These are phyloP conservation scores for Petasospora fabianii DNA, from an alignment of 1,139 yeast genomes.

Conservation along the genomic window DNA sequence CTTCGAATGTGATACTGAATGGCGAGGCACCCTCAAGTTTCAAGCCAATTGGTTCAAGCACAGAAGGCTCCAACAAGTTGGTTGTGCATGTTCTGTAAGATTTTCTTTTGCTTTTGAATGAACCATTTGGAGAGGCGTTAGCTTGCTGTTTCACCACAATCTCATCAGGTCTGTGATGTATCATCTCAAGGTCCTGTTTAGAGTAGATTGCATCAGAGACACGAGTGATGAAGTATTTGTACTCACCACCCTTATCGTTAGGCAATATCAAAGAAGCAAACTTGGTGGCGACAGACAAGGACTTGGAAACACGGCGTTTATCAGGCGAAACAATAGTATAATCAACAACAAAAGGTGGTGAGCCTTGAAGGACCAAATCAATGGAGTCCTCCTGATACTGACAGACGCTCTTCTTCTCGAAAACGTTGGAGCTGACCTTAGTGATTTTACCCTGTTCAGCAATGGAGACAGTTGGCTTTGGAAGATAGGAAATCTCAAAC, in stretches of 20 bases:
- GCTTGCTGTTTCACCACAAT: constrained; percentile 58
- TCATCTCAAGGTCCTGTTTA: constrained; percentile 36
- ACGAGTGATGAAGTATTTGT: constrained; percentile 56
- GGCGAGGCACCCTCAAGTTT: constrained; percentile 62
- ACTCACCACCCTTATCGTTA: constrained; percentile 49
- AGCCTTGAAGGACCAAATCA: constrained; percentile 53
- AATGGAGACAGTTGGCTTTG: constrained; percentile 51
- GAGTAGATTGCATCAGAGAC: constrained; percentile 68
- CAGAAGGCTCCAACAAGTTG: constrained; percentile 33
- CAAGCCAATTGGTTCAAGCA: constrained; percentile 53
- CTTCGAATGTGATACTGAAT: constrained; percentile 48
- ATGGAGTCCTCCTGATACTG: constrained; percentile 47
- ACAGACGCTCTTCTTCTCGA: constrained; percentile 39
- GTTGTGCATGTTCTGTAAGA: constrained; percentile 58
- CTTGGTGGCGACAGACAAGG: constrained; percentile 48
- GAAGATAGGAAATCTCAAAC: constrained; percentile 47
- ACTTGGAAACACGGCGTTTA: constrained; percentile 37
- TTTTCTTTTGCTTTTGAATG: constrained; percentile 45
- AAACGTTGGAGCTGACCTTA: constrained; percentile 25
- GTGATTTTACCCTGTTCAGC: constrained; percentile 31
- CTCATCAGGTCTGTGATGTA: constrained; percentile 31
- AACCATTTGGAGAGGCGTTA: constrained; percentile 54
- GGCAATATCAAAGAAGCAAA: constrained; percentile 43
- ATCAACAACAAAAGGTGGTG: constrained; percentile 68
- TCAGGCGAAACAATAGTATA: constrained; percentile 63